These are phyloP conservation scores for Hemileia vastatrix DNA, from an alignment of 1,284 basidiomycete genomes.

Conservation along the genomic window DNA sequence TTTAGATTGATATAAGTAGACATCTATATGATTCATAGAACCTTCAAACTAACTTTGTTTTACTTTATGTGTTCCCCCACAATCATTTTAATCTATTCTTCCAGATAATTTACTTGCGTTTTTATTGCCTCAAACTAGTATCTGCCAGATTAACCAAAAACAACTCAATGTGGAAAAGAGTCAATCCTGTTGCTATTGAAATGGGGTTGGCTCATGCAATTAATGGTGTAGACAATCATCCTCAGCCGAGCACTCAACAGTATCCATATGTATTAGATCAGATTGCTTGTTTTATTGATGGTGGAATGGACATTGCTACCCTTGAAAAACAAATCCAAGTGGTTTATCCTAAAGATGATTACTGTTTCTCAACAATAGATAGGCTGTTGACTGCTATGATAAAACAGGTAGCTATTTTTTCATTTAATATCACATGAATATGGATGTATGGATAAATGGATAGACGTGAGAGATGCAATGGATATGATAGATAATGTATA, in stretches of 20 bases:
- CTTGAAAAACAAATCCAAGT: conserved; percentile 20
- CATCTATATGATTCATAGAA: neutral
- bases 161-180: conserved; percentile 12
- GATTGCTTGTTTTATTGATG: conserved; percentile 16
- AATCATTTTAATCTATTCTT: neutral
- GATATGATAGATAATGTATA: too few species aligned
- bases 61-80: neutral
- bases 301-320: conserved; percentile 10
- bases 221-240: conserved; percentile 19
- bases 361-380: conserved; percentile 15
- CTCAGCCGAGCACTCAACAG: conserved; percentile 1
- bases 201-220: conserved; percentile 20
- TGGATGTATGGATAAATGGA: too few species aligned
- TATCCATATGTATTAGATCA: conserved; percentile 19
- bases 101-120: conserved; percentile 18
- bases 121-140: conserved; percentile 11
- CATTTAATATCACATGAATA: neutral
- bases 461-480: too few species aligned
- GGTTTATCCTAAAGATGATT: conserved; percentile 12
- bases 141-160: conserved; percentile 2
- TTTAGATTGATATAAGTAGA: conserved; percentile 1
- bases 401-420: conserved; percentile 11
- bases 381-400: conserved; percentile 17
- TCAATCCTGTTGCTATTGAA: conserved; percentile 23
- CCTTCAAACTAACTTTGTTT: neutral